Base-by-base conservation (phyloP, 192 early-diverging fungal species). In the Coemansia sp. region DNA sequence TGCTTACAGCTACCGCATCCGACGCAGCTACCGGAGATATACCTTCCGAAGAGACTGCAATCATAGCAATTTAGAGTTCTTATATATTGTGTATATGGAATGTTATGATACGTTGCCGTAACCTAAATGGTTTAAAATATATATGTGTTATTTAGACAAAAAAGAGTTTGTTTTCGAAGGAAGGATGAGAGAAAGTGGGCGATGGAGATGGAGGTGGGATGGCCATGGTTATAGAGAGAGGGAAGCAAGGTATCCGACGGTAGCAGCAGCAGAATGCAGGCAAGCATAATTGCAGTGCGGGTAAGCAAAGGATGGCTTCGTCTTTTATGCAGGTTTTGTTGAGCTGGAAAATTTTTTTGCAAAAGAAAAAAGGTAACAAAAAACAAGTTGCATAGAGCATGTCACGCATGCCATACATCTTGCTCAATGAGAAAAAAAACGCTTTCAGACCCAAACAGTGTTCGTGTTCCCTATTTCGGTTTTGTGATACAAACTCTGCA, bases 11-110 rank as follows among this genome's bases (percentile, higher is more conserved):
- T 8, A 58, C 56, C 7, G 32, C 58, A 8, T 14, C 35, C n/a
- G 59, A 33, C 18, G 33, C 39, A 14, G 12, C 14, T 2, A 51
- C 59, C 35, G 68, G 56, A 14, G 61, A 63, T 38, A 66, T 37
- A 4, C 70, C 70, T 22, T 80, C 78, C 20, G 72, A 52, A 33
- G 78, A 80, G n/a, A 80, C 45, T 5, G 73, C 78, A 65, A 80
- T 69, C 70, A 72, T 70, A 35, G 28, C 20, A 59, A 33, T 53
- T 18, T 60, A 28, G 17, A 54, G 52, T 69, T 32, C 48, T 35
- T 28, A 39, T 58, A 54, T 9, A 54, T 22, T 8, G 0, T 4
- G 22, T 28, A 28, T 28, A 28, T 28, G 22, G 22, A 28, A 28
- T 28, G 22, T 28, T 28, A 28, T 28, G 22, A 28, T 28, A 28